Base-by-base conservation (phyloP, 306 rosid species). In the barrel medic (Medicago truncatula) region DNA sequence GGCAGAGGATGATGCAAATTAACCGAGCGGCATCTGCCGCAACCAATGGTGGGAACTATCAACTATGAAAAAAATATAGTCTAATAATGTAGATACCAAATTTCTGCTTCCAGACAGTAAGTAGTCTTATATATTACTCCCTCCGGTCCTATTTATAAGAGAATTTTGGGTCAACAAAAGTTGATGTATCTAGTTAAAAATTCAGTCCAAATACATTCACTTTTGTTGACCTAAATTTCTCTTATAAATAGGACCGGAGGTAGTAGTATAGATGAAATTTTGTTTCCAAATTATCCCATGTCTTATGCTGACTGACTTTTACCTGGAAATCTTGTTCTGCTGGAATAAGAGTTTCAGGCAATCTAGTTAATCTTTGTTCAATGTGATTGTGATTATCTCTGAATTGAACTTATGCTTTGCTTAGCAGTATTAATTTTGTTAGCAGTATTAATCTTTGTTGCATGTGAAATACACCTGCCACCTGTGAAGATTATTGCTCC, bases 1-100 rank as follows among this genome's bases (percentile, higher is more conserved):
- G 6, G 86, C 88, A 23, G 77, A 40, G 18, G 97, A 90, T 50
- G 92, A 67, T 67, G 57, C 16, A 43, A 44, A 67, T 23, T 85
- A 71, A 80, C 17, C 3, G 1, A 53, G 47, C 6, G 66, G 70
- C 53, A 31, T 41, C 20, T 18, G n/a, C 5, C 8, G 44, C 6
- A 17, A 54, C 23, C 77, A 20, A 14, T 62, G 64, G 14, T 6
- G 38, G 38, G 7, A 6, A 34, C 38, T 34, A 34, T 34, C 4
- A 34, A 34, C 38, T 34, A 34, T 34, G 38, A 34, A 34, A 34
- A 34, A 7, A 34, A 34, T 61, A 13, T 25, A 21, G 66, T 31
- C 69, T 60, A 23, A 4, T 62, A 18, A 46, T 44, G 65, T 74
- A 69, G 69, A 41, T 41, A 20, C 78, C 80, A 80, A 71, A 68